Evolutionary conservation across 257 asterid species (phyloP).

Genomic region (Solanum raphanifolium): DNA sequence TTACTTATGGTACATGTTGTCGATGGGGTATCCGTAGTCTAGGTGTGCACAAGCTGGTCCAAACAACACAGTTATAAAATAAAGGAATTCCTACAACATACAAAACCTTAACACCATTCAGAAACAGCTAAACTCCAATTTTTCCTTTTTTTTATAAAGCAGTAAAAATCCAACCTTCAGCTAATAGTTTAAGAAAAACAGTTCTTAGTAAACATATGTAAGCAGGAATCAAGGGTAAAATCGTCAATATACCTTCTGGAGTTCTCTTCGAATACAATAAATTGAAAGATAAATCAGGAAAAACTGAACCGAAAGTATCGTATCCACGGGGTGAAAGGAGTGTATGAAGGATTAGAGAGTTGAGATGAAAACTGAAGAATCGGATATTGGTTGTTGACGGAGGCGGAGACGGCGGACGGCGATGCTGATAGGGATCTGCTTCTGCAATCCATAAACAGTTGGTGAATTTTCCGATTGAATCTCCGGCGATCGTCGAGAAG

Average conservation of each 20-base stretch:
- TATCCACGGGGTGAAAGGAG: conserved; percentile 25
- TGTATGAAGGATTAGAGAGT: conserved; percentile 4
- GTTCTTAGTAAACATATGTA: not conserved
- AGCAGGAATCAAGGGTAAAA: not conserved
- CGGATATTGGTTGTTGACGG: not conserved
- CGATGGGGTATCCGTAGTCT: not conserved
- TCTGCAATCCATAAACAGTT: conserved; percentile 39
- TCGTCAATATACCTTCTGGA: not conserved
- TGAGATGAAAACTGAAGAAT: conserved; percentile 8
- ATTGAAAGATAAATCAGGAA: conserved; percentile 19
- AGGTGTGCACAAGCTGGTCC: not conserved
- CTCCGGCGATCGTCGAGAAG: not conserved
- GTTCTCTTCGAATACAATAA: not conserved
- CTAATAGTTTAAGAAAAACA: not conserved
- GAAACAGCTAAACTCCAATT: not conserved
- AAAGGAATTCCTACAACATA: not conserved
- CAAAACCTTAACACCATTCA: not conserved
- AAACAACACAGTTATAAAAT: not conserved
- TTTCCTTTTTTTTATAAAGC: not conserved
- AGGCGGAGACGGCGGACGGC: conserved; percentile 1
- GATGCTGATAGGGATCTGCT: conserved; percentile 7
- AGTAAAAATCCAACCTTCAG: not conserved
- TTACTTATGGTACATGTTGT: not conserved
- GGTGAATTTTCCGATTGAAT: not conserved
- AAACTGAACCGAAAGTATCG: conserved; percentile 31